Conservation (phyloP, 441 rosid genomes). For the Populus hybrid region DNA sequence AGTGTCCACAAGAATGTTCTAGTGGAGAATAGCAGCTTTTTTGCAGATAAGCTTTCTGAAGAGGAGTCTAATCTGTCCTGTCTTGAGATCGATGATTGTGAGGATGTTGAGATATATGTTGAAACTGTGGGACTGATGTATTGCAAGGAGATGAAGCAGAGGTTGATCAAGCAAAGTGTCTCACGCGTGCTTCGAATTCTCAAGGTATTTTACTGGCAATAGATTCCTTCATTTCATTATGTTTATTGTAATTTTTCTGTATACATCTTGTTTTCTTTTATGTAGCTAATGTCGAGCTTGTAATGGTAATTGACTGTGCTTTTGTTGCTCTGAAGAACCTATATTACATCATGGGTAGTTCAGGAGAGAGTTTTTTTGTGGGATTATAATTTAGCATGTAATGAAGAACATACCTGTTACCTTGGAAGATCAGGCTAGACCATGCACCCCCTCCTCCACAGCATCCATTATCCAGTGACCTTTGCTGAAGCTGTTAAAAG, state of each 20-base stretch:
- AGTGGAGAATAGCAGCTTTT: conserved; percentile 63
- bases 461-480: background rate
- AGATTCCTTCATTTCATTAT: conserved; percentile 6
- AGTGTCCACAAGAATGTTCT: conserved; percentile 80
- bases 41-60: conserved; percentile 61
- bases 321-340: background rate
- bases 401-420: background rate
- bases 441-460: background rate
- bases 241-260: conserved; percentile 9
- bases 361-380: background rate
- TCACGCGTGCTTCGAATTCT: conserved; percentile 84
- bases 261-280: background rate
- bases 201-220: conserved; percentile 50
- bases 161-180: conserved; percentile 88
- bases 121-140: conserved; percentile 94
- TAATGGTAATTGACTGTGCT: conserved; percentile 2
- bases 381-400: background rate
- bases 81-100: conserved; percentile 77
- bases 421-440: background rate
- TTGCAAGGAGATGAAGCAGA: conserved; percentile 88
- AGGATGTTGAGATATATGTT: conserved; percentile 84
- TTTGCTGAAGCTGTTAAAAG: background rate
- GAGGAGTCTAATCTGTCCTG: conserved; percentile 54
- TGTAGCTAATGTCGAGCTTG: background rate
- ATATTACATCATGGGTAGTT: background rate